Evolutionary conservation across 352 stramenopile species (phyloP), one percentile per base, ranked within the genome.

Genomic region (Chrysophaeum taylorii): DNA sequence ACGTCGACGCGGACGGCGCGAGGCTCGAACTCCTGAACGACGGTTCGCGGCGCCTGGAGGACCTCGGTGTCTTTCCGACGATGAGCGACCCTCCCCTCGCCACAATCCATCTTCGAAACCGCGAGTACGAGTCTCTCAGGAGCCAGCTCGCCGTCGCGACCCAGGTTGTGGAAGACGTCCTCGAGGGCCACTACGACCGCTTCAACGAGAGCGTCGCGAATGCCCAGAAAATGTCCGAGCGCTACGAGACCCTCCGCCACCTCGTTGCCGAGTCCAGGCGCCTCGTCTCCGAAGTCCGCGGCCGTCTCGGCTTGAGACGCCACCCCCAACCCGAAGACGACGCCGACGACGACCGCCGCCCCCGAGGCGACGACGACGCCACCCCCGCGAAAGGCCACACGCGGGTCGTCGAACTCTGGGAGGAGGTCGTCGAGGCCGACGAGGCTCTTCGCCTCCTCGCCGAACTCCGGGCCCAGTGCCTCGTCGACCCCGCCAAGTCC

Each of bases 351-450:
- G 52, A 23, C 15, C 15, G 36, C 54, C 15, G 54, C 31, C 36
- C 31, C 31, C 23, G 52, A 15, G 31, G 52, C n/a, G 15, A 64
- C 52, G 54, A 15, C 52, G 15, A 37, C 54, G 15, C 54, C 54
- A 64, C 52, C 54, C 31, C 54, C 54, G 23, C 54, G 31, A 64
- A 64, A 64, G 15, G 52, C 54, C 36, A 23, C 36, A 37, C 31
- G 54, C 23, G 52, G 52, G 52, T 64, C n/a, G 15, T 64, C 54
- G 15, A 23, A 15, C n/a, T 64, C n/a, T 37, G 52, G n/a, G 15
- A n/a, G 15, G 23, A 15, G 36, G 23, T 64, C 52, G 15, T 52
- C 54, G 54, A n/a, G 23, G n/a, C 31, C 15, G 52, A 64, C n/a
- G 52, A 15, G 52, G n/a, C 31, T 37, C 23, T 29, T 15, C n/a